Evolutionary conservation across 106 monocot species (phyloP).

Genomic region (Dendrobium chrysotoxum): DNA sequence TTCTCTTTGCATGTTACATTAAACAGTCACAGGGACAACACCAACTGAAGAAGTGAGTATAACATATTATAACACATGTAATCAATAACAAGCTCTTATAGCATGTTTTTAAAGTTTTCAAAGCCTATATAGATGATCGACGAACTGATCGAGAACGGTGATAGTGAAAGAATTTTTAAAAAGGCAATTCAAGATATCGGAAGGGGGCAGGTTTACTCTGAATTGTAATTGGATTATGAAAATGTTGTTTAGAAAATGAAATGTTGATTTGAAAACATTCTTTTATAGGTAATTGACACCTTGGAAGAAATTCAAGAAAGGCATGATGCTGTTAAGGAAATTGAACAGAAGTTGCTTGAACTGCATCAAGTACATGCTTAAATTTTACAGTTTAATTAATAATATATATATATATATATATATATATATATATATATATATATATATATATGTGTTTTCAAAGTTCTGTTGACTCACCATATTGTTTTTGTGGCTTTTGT

Average conservation of each 20-base stretch:
- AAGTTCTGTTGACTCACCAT: neutral
- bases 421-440: no score
- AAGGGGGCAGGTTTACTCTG: conserved; percentile 29
- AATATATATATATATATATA: no score
- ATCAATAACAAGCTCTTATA: neutral
- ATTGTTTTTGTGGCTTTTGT: neutral
- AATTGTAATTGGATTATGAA: neutral
- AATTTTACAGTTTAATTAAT: neutral
- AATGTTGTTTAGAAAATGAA: neutral
- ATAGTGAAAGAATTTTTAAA: conserved; percentile 50
- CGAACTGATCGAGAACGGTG: conserved; percentile 50
- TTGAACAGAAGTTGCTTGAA: conserved; percentile 9
- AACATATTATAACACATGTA: neutral
- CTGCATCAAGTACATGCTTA: conserved; percentile 4
- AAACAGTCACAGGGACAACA: conserved; percentile 45
- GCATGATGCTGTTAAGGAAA: conserved; percentile 12
- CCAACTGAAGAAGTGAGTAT: conserved; percentile 48
- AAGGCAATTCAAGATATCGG: conserved; percentile 64
- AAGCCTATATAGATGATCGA: conserved; percentile 36
- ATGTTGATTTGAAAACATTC: neutral
- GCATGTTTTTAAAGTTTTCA: neutral
- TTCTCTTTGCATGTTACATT: neutral
- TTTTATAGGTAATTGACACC: conserved; percentile 4
- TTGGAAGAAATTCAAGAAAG: conserved; percentile 11
- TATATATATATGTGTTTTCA: neutral